Percentiles rank a stretch among this genome's conserved stretches.
phyloP scores from a whole-genome alignment of 2,329 filamentous ascomycete genomes.

The Geosmithia flava region DNA sequence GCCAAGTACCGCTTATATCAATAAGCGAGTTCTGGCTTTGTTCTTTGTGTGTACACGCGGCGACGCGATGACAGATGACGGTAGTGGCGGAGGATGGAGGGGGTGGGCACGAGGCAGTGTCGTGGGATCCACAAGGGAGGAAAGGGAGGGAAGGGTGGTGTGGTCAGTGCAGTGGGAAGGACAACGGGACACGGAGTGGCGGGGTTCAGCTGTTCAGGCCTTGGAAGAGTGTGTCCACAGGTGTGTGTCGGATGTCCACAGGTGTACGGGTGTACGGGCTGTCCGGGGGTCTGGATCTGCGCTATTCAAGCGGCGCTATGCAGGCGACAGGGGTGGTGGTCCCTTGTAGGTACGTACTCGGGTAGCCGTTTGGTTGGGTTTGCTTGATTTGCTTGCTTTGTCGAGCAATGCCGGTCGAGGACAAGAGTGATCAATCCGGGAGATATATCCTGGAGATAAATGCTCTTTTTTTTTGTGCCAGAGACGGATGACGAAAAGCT shows the following conservation, averaged over 20 bases:
- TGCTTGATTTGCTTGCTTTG: neutral
- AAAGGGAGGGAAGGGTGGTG: neutral
- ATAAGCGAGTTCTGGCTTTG: neutral
- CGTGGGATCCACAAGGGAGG: neutral
- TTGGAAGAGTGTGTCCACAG: neutral
- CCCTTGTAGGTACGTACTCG: neutral
- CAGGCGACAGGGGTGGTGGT: neutral
- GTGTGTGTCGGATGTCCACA: too few relatives aligned
- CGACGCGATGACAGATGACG: neutral
- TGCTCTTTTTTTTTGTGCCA: neutral
- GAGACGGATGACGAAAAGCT: neutral
- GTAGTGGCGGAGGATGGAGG: neutral
- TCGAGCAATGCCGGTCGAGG: neutral
- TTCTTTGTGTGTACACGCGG: neutral
- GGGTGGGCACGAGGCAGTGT: neutral
- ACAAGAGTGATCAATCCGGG: neutral
- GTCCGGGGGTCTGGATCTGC: neutral
- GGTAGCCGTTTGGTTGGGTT: neutral
- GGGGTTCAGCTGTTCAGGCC: neutral
- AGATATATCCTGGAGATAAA: too few relatives aligned
- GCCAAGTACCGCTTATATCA: neutral
- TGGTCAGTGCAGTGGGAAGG: neutral
- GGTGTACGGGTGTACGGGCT: neutral
- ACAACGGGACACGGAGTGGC: neutral
- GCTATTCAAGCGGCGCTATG: neutral